A percentile compares a stretch with the other conserved stretches of the same genome.
These are phyloP conservation scores for Colletotrichum euphorbiae DNA, from an alignment of 2,329 filamentous ascomycete species.

Conservation along the genomic window DNA sequence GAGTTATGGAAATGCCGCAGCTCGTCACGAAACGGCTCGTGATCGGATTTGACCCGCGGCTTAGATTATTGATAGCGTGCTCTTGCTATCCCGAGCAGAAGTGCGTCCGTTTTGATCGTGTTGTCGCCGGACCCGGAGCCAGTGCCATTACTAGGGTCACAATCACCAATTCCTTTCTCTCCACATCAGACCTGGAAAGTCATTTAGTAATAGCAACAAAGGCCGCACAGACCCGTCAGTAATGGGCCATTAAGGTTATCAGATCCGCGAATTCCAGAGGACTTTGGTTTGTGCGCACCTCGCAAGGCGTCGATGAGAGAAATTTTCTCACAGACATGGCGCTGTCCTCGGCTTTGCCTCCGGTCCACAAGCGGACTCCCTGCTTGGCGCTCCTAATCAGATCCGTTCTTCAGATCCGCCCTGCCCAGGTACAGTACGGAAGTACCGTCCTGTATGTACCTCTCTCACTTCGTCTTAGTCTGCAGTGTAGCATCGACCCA, in stretches of 20 bases:
- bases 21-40: neutral
- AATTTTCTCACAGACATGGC: conserved; percentile 17
- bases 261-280: conserved; percentile 31
- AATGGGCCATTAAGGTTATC: conserved; percentile 32
- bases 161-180: conserved; percentile 1
- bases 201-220: neutral
- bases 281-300: neutral
- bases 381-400: conserved; percentile 34
- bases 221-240: conserved; percentile 11
- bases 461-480: neutral
- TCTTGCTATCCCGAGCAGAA: neutral
- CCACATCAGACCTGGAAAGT: conserved; percentile 2
- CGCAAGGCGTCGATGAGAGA: neutral
- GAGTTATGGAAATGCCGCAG: conserved; percentile 34
- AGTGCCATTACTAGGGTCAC: conserved; percentile 2
- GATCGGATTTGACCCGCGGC: conserved; percentile 14
- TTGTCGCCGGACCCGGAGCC: conserved; percentile 10
- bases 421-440: neutral
- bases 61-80: neutral
- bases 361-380: conserved; percentile 33
- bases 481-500: conserved; percentile 20
- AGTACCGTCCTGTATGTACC: conserved; percentile 27
- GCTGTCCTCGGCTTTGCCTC: conserved; percentile 19
- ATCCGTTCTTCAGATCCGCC: conserved; percentile 25
- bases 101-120: neutral